phyloP scores from a whole-genome alignment of 768 basidiomycete genomes.

The Gautieria morchelliformis region DNA sequence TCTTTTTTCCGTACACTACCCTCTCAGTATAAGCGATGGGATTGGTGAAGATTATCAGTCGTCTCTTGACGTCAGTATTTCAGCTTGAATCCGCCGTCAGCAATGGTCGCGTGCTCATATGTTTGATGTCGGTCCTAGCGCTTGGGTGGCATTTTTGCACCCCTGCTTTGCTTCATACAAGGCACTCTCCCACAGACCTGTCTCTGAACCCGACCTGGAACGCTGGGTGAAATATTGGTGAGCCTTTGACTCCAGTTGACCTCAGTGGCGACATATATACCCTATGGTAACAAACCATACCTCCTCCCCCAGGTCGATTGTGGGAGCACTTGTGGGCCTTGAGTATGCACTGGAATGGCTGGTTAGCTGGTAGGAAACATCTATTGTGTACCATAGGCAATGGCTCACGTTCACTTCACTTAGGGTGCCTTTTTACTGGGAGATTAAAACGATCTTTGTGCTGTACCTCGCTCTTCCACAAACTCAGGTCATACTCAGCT shows the following conservation, averaged over 20 bases:
- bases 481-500: conserved; percentile 39
- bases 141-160: conserved; percentile 62
- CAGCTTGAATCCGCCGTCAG: not conserved
- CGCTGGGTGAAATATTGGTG: conserved; percentile 54
- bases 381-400: not conserved
- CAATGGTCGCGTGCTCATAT: conserved; percentile 3
- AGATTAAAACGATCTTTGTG: conserved; percentile 56
- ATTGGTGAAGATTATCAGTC: conserved; percentile 41
- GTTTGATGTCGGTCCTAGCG: conserved; percentile 27
- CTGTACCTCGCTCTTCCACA: conserved; percentile 63
- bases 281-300: not conserved
- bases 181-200: conserved; percentile 43
- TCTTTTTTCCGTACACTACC: no score
- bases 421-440: conserved; percentile 75
- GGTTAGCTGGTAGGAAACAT: conserved; percentile 46
- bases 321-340: conserved; percentile 49
- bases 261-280: no score
- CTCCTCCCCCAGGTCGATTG: conserved; percentile 24
- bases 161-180: conserved; percentile 63
- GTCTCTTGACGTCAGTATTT: conserved; percentile 34
- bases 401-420: not conserved
- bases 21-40: conserved; percentile 20
- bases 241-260: not conserved
- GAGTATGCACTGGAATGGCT: conserved; percentile 57
- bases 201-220: conserved; percentile 43